Evolutionary conservation across 75 land plant species (phyloP).

Genomic region (Chamaecyparis obtusa): DNA sequence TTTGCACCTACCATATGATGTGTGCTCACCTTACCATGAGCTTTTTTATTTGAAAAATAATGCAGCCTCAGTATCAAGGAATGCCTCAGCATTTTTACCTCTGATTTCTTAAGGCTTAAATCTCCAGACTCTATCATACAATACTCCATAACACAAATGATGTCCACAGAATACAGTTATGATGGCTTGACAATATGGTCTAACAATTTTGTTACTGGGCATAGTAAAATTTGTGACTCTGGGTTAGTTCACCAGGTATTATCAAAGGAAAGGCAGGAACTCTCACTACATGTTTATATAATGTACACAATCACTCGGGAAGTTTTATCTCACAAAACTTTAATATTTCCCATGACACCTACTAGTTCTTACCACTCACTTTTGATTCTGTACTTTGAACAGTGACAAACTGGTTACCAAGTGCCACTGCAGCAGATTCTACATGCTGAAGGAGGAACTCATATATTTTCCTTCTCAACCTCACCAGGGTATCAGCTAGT

Average conservation of each 20-base stretch:
- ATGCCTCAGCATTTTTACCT: conserved; percentile 4
- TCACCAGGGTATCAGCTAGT: conserved; percentile 59
- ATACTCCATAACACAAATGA: not conserved
- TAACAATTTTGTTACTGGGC: not conserved
- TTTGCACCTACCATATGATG: not conserved
- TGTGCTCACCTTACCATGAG: conserved; percentile 2
- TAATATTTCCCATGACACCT: not conserved
- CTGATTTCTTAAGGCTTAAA: conserved; percentile 7
- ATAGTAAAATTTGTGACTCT: not conserved
- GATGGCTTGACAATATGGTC: not conserved
- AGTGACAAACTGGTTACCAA: conserved; percentile 35
- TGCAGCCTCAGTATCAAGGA: conserved; percentile 11
- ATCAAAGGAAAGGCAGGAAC: not conserved
- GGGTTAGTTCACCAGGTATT: conserved; percentile 4
- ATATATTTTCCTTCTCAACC: conserved; percentile 85
- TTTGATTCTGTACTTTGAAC: conserved; percentile 16
- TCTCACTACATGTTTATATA: conserved; percentile 4
- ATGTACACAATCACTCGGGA: not conserved
- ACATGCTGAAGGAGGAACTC: conserved; percentile 90
- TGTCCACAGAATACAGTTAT: not conserved
- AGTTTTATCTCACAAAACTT: not conserved
- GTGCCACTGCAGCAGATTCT: conserved; percentile 86
- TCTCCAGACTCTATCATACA: conserved; percentile 15
- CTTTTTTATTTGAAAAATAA: conserved; percentile 10
- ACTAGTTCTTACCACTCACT: not conserved